Evolutionary conservation across 2,329 filamentous ascomycete species (phyloP).

Genomic region (Colletotrichum costaricense): DNA sequence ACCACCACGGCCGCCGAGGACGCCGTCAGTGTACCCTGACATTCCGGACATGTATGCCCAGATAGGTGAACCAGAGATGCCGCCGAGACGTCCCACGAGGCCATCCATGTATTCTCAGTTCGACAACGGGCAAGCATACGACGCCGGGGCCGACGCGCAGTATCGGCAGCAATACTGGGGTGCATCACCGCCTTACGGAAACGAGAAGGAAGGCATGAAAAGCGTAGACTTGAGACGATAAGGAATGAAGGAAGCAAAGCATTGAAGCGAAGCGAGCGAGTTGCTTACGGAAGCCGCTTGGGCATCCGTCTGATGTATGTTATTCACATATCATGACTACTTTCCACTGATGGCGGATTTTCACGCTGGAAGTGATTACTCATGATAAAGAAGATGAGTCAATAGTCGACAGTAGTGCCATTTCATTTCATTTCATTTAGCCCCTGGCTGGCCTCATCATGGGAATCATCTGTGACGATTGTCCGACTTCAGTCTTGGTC

Average conservation of each 20-base stretch:
- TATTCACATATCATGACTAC: not conserved
- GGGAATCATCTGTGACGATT: constrained; percentile 31
- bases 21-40: not conserved
- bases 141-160: not conserved
- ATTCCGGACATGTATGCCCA: constrained; percentile 8
- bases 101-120: constrained; percentile 12
- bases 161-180: constrained; percentile 13
- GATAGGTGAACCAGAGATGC: not conserved
- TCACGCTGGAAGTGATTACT: not conserved
- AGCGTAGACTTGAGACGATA: constrained; percentile 6
- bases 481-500: constrained; percentile 6
- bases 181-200: not conserved
- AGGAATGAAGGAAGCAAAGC: constrained; percentile 1
- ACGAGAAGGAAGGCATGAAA: constrained; percentile 4
- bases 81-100: not conserved
- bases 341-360: not conserved
- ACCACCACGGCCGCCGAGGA: not conserved
- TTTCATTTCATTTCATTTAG: not conserved
- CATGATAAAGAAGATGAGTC: not conserved
- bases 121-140: not conserved
- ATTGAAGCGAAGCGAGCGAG: constrained; percentile 17
- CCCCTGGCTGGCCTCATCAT: constrained; percentile 34
- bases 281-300: not conserved
- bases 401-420: not conserved
- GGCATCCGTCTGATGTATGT: constrained; percentile 12